A percentile compares a stretch with the other conserved stretches of the same genome.
Evolutionary conservation across 352 stramenopile species (phyloP).

Genomic region (Phytophthora podocarpi): DNA sequence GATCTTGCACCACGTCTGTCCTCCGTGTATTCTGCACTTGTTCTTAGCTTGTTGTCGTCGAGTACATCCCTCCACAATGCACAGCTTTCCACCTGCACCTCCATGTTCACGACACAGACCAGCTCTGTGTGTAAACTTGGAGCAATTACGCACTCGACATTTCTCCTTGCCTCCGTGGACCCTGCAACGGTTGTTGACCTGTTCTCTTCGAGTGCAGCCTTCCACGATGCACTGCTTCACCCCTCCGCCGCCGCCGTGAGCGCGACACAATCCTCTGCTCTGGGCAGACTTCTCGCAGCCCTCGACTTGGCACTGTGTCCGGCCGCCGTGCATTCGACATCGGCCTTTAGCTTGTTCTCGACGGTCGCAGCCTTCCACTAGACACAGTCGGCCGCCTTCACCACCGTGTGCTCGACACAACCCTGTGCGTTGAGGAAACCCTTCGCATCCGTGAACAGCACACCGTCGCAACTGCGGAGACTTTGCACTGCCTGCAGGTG

Average conservation of each 20-base stretch:
- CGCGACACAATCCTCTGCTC: constrained; percentile 53
- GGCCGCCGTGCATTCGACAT: constrained; percentile 20
- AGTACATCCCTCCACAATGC: constrained; percentile 49
- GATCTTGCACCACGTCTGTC: constrained; percentile 63
- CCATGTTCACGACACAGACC: constrained; percentile 58
- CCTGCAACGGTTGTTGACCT: constrained; percentile 52
- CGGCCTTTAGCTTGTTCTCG: constrained; percentile 16
- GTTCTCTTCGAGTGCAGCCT: constrained; percentile 14
- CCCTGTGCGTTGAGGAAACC: constrained; percentile 19
- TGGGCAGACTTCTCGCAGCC: constrained; percentile 57
- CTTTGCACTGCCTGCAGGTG: neutral
- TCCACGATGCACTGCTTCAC: constrained; percentile 31
- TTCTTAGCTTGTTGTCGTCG: constrained; percentile 66
- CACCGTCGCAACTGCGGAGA: constrained; percentile 5
- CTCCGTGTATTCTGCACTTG: constrained; percentile 60
- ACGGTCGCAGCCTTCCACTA: constrained; percentile 16
- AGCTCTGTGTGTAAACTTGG: constrained; percentile 13
- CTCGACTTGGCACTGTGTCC: constrained; percentile 36
- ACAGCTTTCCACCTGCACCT: constrained; percentile 51
- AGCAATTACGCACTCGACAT: constrained; percentile 44
- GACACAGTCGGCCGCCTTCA: constrained; percentile 13
- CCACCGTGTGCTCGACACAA: constrained; percentile 22
- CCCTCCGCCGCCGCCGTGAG: constrained; percentile 53
- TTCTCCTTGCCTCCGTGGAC: constrained; percentile 63
- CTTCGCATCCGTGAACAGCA: constrained; percentile 9